Conservation (phyloP, 331 rosid genomes). For the Stylosanthes scabra region DNA sequence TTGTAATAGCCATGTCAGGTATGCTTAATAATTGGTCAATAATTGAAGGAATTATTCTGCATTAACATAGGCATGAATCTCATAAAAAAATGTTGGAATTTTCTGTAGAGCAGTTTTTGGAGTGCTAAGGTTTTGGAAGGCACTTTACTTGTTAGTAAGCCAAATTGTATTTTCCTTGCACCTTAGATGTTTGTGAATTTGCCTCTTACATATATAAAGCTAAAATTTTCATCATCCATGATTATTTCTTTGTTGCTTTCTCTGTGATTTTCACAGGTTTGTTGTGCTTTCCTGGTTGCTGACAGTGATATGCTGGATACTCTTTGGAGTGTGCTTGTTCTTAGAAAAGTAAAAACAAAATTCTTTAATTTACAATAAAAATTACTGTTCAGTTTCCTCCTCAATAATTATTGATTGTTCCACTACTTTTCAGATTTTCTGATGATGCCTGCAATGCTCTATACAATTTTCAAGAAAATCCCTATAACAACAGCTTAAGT, state of each 20-base stretch:
- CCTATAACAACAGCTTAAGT: slow-evolving; percentile 67
- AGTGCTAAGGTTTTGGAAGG: slow-evolving; percentile 47
- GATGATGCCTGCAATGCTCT: slow-evolving; percentile 70
- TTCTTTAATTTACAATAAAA: slow-evolving; percentile 1
- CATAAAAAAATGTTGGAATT: slow-evolving; percentile 35
- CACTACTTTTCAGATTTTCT: slow-evolving; percentile 57
- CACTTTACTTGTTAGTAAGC: slow-evolving; percentile 60
- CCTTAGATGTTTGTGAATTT: background rate
- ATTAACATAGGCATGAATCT: slow-evolving; percentile 24
- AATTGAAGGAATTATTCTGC: slow-evolving; percentile 11
- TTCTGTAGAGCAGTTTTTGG: slow-evolving; percentile 59
- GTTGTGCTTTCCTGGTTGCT: slow-evolving; percentile 66
- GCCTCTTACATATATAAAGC: slow-evolving; percentile 8
- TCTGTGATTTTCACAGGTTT: slow-evolving; percentile 53
- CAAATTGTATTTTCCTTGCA: background rate
- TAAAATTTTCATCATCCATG: background rate
- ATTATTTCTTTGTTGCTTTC: background rate
- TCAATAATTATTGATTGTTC: background rate
- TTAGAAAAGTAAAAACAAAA: slow-evolving; percentile 58
- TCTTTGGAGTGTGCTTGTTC: slow-evolving; percentile 70
- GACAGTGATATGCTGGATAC: slow-evolving; percentile 67
- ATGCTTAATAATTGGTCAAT: background rate
- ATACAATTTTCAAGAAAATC: slow-evolving; percentile 62
- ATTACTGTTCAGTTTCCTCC: background rate
- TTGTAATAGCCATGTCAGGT: slow-evolving; percentile 65